A percentile compares a stretch with the other conserved stretches of the same genome.
Conservation (phyloP, 495 filamentous ascomycete species). For the Aspergillus homomorphus region DNA sequence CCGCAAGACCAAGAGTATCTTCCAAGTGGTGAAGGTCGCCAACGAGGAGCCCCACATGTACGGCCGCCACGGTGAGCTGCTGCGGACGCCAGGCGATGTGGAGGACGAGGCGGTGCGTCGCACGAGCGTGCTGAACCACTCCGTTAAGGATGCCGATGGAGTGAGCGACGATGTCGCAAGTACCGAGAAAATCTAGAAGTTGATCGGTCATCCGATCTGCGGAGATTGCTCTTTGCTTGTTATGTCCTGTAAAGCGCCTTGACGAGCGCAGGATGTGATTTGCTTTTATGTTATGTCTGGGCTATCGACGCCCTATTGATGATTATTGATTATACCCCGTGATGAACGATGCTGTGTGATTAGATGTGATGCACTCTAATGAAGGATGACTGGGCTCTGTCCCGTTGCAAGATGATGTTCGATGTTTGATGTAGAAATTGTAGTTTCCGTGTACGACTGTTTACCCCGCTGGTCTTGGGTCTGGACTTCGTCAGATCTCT, state of each 20-base stretch:
- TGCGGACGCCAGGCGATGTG: conserved; percentile 37
- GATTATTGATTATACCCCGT: neutral
- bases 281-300: neutral
- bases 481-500: no score
- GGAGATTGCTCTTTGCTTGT: neutral
- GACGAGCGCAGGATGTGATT: neutral
- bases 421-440: neutral
- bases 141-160: conserved; percentile 28
- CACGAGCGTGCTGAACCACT: conserved; percentile 28
- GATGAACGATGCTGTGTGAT: neutral
- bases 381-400: neutral
- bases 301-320: neutral
- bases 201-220: neutral
- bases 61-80: conserved; percentile 65
- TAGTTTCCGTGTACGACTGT: no score
- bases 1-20: conserved; percentile 54
- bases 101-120: conserved; percentile 39
- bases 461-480: no score
- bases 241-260: neutral
- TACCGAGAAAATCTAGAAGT: conserved; percentile 24
- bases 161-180: conserved; percentile 33
- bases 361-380: neutral
- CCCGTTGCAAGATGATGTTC: neutral
- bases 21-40: conserved; percentile 60
- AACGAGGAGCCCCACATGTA: conserved; percentile 62